Percentiles rank a stretch among this genome's conserved stretches.
Conservation (phyloP, 2,329 filamentous ascomycete species). For the Colletotrichum kahawae region DNA sequence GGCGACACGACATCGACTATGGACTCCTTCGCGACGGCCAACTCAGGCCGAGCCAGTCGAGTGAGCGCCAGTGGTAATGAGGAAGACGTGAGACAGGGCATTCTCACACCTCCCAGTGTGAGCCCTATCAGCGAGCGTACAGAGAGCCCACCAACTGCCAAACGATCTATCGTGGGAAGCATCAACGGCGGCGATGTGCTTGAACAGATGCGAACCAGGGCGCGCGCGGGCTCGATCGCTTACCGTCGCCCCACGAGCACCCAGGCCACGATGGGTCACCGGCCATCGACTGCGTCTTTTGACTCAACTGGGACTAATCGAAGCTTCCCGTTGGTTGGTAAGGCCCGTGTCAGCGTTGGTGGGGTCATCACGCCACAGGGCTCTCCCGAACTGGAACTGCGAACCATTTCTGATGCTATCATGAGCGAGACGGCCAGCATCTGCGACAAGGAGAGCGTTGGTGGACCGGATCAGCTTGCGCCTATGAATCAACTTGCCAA, state of each 20-base stretch:
- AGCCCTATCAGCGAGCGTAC: conserved; percentile 19
- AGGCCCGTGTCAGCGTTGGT: conserved; percentile 47
- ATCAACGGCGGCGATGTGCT: conserved; percentile 29
- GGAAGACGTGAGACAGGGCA: conserved; percentile 8
- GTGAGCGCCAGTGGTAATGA: conserved; percentile 8
- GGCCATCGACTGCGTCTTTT: conserved; percentile 62
- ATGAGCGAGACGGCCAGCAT: conserved; percentile 52
- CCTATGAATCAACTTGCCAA: conserved; percentile 52
- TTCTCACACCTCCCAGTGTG: conserved; percentile 14
- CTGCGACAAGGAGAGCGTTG: conserved; percentile 37
- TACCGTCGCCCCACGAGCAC: conserved; percentile 47
- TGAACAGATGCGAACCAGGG: conserved; percentile 22
- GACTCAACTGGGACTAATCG: conserved; percentile 64
- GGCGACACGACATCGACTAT: conserved; percentile 55
- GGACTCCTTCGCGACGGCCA: conserved; percentile 63
- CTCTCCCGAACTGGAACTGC: conserved; percentile 55
- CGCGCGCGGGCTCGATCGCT: conserved; percentile 37
- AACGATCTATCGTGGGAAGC: conserved; percentile 25
- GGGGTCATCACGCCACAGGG: conserved; percentile 51
- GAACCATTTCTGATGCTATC: conserved; percentile 52
- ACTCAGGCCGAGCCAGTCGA: conserved; percentile 52
- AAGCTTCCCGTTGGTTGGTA: conserved; percentile 67
- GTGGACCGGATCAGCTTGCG: conserved; percentile 35
- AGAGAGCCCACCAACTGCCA: conserved; percentile 19
- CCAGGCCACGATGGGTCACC: conserved; percentile 48